Conservation (phyloP, 2,329 filamentous ascomycete genomes). For the Fusarium concolor region DNA sequence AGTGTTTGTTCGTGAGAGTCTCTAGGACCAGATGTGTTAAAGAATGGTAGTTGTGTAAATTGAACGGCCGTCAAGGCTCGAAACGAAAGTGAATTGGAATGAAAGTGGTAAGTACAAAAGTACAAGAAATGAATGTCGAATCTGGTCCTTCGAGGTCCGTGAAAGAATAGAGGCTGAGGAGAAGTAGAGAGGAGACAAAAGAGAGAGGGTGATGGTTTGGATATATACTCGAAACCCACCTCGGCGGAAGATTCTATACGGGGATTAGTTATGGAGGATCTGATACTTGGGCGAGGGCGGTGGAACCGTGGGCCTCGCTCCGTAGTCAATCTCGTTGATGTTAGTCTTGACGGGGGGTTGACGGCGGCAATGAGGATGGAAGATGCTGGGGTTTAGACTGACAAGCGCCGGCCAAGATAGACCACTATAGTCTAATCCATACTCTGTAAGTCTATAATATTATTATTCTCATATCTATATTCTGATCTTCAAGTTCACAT, state of each 20-base stretch:
- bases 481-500: not conserved
- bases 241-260: conserved; percentile 33
- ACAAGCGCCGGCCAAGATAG: conserved; percentile 33
- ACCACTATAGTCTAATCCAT: not conserved
- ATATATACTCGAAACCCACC: conserved; percentile 39
- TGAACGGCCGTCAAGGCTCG: conserved; percentile 48
- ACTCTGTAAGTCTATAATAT: not conserved
- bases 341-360: conserved; percentile 8
- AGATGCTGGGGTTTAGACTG: conserved; percentile 11
- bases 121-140: conserved; percentile 48
- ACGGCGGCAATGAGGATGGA: conserved; percentile 19
- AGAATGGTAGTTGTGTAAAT: conserved; percentile 36
- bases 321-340: conserved; percentile 28
- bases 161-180: conserved; percentile 43
- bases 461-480: not conserved
- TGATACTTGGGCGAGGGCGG: conserved; percentile 28
- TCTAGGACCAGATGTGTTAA: conserved; percentile 47
- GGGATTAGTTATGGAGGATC: conserved; percentile 32
- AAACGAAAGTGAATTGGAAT: conserved; percentile 44
- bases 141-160: conserved; percentile 50
- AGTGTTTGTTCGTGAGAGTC: conserved; percentile 34
- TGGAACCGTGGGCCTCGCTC: conserved; percentile 23
- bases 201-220: conserved; percentile 25
- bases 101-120: conserved; percentile 46
- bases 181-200: not conserved